Percentiles rank a stretch among this genome's conserved stretches.
Conservation (phyloP, 345 rosid species). For the Viola odorata region DNA sequence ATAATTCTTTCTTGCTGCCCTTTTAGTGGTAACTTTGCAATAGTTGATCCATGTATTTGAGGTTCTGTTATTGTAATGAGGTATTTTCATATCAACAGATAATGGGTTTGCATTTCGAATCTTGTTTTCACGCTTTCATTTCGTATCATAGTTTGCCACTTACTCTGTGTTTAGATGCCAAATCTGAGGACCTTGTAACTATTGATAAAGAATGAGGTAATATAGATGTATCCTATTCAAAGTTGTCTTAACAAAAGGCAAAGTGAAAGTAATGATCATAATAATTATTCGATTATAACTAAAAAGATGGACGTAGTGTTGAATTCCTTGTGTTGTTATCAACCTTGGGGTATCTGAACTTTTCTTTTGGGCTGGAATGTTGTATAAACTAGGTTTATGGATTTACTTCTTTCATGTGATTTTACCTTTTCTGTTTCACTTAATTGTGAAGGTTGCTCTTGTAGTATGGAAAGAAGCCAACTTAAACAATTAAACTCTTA, state of each 20-base stretch:
- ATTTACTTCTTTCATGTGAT: neutral
- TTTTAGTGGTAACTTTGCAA: neutral
- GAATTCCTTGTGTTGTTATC: neutral
- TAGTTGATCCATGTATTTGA: neutral
- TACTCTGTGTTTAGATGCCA: no score
- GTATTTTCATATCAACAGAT: neutral
- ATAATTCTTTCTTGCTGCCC: neutral
- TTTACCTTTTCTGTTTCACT: constrained; percentile 2
- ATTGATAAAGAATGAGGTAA: neutral
- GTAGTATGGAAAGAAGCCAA: neutral
- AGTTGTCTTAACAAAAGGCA: no score
- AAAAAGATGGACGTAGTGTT: no score
- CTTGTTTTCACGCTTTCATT: neutral
- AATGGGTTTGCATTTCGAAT: neutral
- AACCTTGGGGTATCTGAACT: neutral
- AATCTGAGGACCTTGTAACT: neutral
- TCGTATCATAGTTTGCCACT: no score
- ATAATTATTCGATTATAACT: no score
- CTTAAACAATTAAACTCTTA: neutral
- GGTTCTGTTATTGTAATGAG: neutral
- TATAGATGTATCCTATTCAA: no score
- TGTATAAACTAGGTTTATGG: neutral
- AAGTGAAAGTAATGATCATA: no score
- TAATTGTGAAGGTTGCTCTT: neutral
- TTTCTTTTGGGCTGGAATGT: neutral